A percentile compares a stretch with the other conserved stretches of the same genome.
Evolutionary conservation across 1,139 yeast genomes (phyloP).

Genomic region (Taphrina flavorubra): DNA sequence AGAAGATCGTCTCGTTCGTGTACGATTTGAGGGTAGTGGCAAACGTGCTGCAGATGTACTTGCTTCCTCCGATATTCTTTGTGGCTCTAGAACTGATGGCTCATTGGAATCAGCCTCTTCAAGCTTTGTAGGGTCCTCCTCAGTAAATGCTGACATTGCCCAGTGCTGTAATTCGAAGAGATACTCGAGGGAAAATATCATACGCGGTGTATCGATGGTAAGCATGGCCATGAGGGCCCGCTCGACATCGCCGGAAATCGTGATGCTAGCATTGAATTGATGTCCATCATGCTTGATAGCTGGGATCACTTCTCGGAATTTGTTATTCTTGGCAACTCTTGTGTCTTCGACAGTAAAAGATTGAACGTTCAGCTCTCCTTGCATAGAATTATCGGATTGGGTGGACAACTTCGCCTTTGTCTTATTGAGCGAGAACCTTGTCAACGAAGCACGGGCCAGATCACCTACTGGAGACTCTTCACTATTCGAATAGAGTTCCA

Average conservation of each 20-base stretch:
- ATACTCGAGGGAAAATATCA: slow-evolving; percentile 84
- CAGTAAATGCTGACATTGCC: slow-evolving; percentile 55
- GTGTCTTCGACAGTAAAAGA: slow-evolving; percentile 82
- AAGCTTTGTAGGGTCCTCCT: not conserved
- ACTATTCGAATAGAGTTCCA: slow-evolving; percentile 70
- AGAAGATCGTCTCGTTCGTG: slow-evolving; percentile 1
- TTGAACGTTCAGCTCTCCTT: slow-evolving; percentile 66
- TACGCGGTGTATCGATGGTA: slow-evolving; percentile 78
- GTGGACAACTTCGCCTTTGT: slow-evolving; percentile 61
- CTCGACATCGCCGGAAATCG: slow-evolving; percentile 56
- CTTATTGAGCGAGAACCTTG: slow-evolving; percentile 68
- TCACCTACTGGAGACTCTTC: slow-evolving; percentile 51
- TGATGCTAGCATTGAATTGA: slow-evolving; percentile 69
- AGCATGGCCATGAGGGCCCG: slow-evolving; percentile 62
- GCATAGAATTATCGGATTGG: slow-evolving; percentile 63
- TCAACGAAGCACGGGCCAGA: slow-evolving; percentile 58
- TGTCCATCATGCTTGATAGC: slow-evolving; percentile 64
- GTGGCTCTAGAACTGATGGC: slow-evolving; percentile 1
- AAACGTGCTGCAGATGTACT: not conserved
- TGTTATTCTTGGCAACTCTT: slow-evolving; percentile 65
- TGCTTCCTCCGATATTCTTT: not conserved
- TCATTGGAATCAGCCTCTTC: not conserved
- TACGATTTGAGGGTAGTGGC: not conserved
- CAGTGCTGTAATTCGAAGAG: slow-evolving; percentile 76
- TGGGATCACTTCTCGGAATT: slow-evolving; percentile 82